Evolutionary conservation across 345 rosid species (phyloP).

Genomic region (Citrus reticulata): DNA sequence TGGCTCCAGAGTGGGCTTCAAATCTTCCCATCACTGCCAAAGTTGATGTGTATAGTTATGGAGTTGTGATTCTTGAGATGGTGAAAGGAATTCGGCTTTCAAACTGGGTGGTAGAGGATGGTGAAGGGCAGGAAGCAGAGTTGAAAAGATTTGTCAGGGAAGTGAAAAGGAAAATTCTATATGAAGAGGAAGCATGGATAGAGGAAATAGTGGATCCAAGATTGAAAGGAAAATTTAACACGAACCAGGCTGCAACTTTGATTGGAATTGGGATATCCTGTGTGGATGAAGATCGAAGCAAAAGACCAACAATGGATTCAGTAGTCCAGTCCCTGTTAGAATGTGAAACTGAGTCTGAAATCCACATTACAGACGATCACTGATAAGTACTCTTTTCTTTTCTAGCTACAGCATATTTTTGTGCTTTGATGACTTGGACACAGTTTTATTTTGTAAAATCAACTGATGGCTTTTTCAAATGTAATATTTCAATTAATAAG

Average conservation of each 20-base stretch:
- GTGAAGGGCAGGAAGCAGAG: constrained; percentile 28
- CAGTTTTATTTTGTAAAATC: too few species aligned
- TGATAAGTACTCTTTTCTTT: background rate
- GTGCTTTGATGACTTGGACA: background rate
- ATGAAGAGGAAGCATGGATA: constrained; percentile 16
- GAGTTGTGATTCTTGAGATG: constrained; percentile 41
- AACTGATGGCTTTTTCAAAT: too few species aligned
- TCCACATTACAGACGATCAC: background rate
- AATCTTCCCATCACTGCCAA: constrained; percentile 38
- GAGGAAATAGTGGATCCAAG: constrained; percentile 27
- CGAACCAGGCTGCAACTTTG: constrained; percentile 20
- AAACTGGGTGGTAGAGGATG: constrained; percentile 7
- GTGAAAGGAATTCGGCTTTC: constrained; percentile 39
- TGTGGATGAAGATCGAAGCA: constrained; percentile 7
- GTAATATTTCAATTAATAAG: too few species aligned
- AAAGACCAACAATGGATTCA: constrained; percentile 41
- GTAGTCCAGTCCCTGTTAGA: constrained; percentile 29
- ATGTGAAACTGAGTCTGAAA: background rate
- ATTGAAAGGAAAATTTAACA: constrained; percentile 24
- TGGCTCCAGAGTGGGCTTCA: constrained; percentile 41
- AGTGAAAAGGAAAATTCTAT: constrained; percentile 18
- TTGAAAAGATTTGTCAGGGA: constrained; percentile 23
- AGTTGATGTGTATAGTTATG: constrained; percentile 42
- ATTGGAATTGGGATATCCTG: constrained; percentile 7
- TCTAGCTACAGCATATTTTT: background rate